Evolutionary conservation across 306 rosid genomes (phyloP).

Genomic region (Pueraria montana): DNA sequence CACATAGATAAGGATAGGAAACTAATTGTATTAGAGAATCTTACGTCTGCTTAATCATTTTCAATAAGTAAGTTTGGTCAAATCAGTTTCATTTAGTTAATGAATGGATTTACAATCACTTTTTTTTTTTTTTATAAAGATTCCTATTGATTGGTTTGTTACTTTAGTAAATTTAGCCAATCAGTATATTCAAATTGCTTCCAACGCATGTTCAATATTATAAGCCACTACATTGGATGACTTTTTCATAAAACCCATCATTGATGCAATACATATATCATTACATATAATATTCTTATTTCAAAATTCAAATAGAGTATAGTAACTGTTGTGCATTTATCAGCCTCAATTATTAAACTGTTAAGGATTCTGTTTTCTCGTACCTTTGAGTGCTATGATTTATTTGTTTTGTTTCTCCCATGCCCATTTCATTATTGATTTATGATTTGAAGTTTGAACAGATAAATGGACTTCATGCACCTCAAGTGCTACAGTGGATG

Average conservation of each 20-base stretch:
- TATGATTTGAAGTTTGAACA: constrained; percentile 41
- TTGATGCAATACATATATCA: neutral
- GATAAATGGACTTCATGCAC: constrained; percentile 57
- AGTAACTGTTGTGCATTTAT: neutral
- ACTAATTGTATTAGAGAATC: neutral
- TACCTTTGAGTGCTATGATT: neutral
- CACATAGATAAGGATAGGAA: neutral
- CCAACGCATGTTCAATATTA: neutral
- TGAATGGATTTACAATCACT: neutral
- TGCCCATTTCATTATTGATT: neutral
- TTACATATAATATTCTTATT: neutral
- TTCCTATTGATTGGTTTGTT: neutral
- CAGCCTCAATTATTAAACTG: neutral
- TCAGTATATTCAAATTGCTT: neutral
- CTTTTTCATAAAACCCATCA: neutral
- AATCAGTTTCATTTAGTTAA: neutral
- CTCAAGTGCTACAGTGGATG: constrained; percentile 52
- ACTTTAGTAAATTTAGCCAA: neutral
- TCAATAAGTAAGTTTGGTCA: neutral
- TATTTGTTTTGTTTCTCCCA: neutral
- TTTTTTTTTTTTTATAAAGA: neutral
- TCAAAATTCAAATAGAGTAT: neutral
- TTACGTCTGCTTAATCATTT: neutral
- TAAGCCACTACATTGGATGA: constrained; percentile 5
- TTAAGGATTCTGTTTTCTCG: neutral